Evolutionary conservation across 176 grass and related monocot species (phyloP).

Genomic region (Zoysia pacifica): DNA sequence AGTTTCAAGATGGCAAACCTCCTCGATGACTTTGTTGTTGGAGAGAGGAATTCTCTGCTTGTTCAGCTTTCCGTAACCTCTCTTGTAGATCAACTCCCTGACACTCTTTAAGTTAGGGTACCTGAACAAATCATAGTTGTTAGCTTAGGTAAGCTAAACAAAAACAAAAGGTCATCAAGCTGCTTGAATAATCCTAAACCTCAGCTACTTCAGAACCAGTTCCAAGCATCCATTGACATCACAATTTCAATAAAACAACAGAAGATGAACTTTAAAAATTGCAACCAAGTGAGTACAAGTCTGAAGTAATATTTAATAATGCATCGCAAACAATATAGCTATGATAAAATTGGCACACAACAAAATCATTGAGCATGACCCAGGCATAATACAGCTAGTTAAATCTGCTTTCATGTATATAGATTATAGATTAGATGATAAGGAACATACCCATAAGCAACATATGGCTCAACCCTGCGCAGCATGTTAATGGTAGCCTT

Average conservation of each 20-base stretch:
- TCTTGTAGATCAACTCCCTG: conserved; percentile 87
- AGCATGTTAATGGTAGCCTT: conserved; percentile 96
- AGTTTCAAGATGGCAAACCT: conserved; percentile 38
- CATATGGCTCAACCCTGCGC: conserved; percentile 89
- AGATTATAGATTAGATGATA: background rate
- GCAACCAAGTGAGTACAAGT: background rate
- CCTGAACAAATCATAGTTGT: conserved; percentile 26
- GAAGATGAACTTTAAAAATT: background rate
- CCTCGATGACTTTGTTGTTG: conserved; percentile 72
- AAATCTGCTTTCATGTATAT: background rate
- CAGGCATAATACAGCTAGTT: background rate
- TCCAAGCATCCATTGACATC: background rate
- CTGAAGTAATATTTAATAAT: background rate
- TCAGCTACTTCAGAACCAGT: background rate
- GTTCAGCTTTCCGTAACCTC: conserved; percentile 81
- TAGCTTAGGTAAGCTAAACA: background rate
- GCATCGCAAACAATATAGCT: background rate
- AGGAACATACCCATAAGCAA: conserved; percentile 75
- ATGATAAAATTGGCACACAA: background rate
- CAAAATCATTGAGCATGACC: background rate
- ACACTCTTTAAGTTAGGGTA: conserved; percentile 96
- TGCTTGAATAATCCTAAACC: background rate
- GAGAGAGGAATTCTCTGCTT: conserved; percentile 74
- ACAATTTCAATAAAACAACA: no score
- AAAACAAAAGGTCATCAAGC: background rate